These are phyloP conservation scores for Perkinsus chesapeaki DNA, from an alignment of 169 alveolate genomes.

Conservation along the genomic window DNA sequence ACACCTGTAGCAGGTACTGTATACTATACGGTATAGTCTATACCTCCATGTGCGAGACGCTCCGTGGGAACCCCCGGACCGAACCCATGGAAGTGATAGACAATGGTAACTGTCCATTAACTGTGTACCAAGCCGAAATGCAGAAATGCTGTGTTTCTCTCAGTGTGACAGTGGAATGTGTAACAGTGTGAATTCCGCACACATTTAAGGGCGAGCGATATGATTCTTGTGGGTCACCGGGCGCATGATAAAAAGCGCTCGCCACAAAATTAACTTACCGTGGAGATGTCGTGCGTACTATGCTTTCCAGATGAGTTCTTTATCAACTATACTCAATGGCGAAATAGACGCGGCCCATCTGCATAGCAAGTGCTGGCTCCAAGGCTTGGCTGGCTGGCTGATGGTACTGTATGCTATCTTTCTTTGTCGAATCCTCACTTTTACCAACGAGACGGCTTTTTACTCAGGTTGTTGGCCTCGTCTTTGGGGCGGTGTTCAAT, in stretches of 20 bases:
- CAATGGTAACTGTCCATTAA: too few relatives aligned
- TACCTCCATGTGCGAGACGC: too few relatives aligned
- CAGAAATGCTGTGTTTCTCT: too few relatives aligned
- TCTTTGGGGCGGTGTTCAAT: neutral
- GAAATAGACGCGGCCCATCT: neutral
- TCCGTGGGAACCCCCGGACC: too few relatives aligned
- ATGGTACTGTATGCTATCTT: neutral
- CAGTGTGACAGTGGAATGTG: neutral
- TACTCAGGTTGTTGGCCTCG: neutral
- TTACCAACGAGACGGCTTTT: neutral
- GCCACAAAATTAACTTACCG: neutral
- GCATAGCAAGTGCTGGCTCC: neutral
- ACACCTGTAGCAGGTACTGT: too few relatives aligned
- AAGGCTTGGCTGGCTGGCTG: neutral
- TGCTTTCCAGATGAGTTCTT: neutral
- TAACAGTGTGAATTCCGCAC: neutral
- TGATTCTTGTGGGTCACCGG: neutral
- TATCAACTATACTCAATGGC: neutral
- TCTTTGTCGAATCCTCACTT: too few relatives aligned
- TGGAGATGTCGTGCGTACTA: neutral
- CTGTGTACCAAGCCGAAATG: too few relatives aligned
- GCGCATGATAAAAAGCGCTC: neutral
- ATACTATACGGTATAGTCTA: too few relatives aligned
- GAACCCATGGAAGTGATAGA: too few relatives aligned
- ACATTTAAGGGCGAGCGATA: neutral